phyloP scores from a whole-genome alignment of 2,329 filamentous ascomycete genomes.

The Fonsecaea pugnacius region DNA sequence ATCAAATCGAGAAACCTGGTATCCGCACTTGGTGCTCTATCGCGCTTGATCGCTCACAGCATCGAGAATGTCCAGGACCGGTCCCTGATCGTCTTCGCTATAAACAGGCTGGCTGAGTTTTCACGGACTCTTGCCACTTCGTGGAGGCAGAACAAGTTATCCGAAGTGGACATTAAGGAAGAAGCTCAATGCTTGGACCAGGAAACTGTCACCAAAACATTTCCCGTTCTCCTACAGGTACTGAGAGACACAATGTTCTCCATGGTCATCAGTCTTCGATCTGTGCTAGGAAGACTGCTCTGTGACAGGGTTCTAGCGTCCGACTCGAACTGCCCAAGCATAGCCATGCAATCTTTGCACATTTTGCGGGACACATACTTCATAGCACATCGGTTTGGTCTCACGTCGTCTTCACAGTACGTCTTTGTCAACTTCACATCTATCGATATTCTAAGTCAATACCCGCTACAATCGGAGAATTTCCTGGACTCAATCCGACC shows the following conservation, averaged over 20 bases:
- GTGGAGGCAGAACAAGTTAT: slow-evolving; percentile 77
- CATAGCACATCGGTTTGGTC: slow-evolving; percentile 74
- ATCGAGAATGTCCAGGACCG: slow-evolving; percentile 61
- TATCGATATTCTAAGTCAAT: slow-evolving; percentile 78
- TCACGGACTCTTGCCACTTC: slow-evolving; percentile 67
- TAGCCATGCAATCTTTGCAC: slow-evolving; percentile 73
- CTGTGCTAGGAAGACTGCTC: slow-evolving; percentile 69
- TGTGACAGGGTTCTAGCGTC: slow-evolving; percentile 60
- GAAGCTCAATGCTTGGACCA: slow-evolving; percentile 67
- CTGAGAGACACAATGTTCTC: slow-evolving; percentile 77
- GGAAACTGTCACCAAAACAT: slow-evolving; percentile 68
- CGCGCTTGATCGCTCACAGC: slow-evolving; percentile 65
- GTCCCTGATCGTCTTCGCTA: slow-evolving; percentile 46
- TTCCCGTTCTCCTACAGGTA: slow-evolving; percentile 74
- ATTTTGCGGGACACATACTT: slow-evolving; percentile 80
- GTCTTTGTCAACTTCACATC: slow-evolving; percentile 81
- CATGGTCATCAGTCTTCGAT: slow-evolving; percentile 73
- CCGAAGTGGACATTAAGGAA: slow-evolving; percentile 70
- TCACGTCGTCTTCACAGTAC: slow-evolving; percentile 78
- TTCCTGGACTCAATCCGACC: slow-evolving; percentile 70
- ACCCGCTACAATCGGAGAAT: slow-evolving; percentile 65
- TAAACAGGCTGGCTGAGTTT: slow-evolving; percentile 70
- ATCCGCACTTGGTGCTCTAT: slow-evolving; percentile 65
- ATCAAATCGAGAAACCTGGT: slow-evolving; percentile 64
- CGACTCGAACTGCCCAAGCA: slow-evolving; percentile 62